phyloP scores from a whole-genome alignment of 805 yeast genomes.

The Starmerella vaccinii region DNA sequence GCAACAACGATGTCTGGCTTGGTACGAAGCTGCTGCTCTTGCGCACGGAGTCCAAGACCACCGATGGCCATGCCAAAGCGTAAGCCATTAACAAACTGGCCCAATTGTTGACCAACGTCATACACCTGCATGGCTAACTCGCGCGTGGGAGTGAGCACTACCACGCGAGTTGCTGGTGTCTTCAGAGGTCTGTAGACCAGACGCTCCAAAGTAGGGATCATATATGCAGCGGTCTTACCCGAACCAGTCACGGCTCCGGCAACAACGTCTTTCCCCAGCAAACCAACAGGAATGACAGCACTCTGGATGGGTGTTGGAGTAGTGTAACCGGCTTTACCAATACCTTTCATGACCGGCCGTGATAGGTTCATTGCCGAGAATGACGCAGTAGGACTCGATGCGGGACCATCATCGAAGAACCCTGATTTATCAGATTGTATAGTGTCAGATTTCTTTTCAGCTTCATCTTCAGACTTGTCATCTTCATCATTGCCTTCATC shows the following conservation, averaged over 20 bases:
- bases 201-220: slow-evolving; percentile 92
- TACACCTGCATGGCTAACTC: slow-evolving; percentile 93
- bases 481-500: slow-evolving; percentile 19
- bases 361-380: slow-evolving; percentile 75
- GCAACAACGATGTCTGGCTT: slow-evolving; percentile 96
- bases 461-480: slow-evolving; percentile 29
- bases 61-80: slow-evolving; percentile 96
- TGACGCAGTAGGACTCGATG: slow-evolving; percentile 41
- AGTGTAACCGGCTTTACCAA: slow-evolving; percentile 69
- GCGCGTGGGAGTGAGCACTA: slow-evolving; percentile 91
- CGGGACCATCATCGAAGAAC: slow-evolving; percentile 30
- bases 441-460: slow-evolving; percentile 30
- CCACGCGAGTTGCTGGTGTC: slow-evolving; percentile 78
- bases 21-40: slow-evolving; percentile 83
- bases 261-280: slow-evolving; percentile 88
- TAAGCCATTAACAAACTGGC: slow-evolving; percentile 61
- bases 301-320: slow-evolving; percentile 91
- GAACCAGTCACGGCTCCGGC: slow-evolving; percentile 99
- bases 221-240: slow-evolving; percentile 97
- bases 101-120: slow-evolving; percentile 83
- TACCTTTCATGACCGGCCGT: slow-evolving; percentile 79
- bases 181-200: slow-evolving; percentile 78
- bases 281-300: slow-evolving; percentile 85
- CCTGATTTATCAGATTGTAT: slow-evolving; percentile 30
- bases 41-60: slow-evolving; percentile 89